Base-by-base conservation (phyloP, 768 basidiomycete genomes). In the Kwoniella dendrophila region DNA sequence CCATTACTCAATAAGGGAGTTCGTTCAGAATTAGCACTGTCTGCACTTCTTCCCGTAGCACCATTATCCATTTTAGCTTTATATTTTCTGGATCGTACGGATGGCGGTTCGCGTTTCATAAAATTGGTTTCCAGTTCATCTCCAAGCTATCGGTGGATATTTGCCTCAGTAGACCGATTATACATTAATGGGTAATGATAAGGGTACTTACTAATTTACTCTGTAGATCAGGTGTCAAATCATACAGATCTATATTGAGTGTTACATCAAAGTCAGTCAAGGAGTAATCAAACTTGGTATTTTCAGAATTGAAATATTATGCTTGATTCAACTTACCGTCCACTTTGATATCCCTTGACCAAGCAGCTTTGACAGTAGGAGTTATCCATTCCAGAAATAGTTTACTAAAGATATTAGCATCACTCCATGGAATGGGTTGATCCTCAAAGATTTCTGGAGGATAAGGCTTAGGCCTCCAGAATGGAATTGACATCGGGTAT, bases 401-500 rank as follows among this genome's bases (percentile, higher is more conserved):
- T 45, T 45, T 63, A 5, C 69, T 70, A 12, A 73, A 27, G 14
- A 38, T 18, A 26, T 60, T 64, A 10, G 71, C 71, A 27, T 41
- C 55, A 6, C 24, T 12, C 29, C 49, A 47, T 20, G 71, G 71
- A 8, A 73, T 32, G 2, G 56, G 49, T 16, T 58, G 30, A 26
- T 34, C 64, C 10, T 54, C 44, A 54, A 68, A 70, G 5, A 63
- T 59, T 5, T 44, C 62, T 0, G 63, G 51, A 4, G 71, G 71
- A 4, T 66, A 64, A 14, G 62, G 64, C 4, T 30, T 24, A 22
- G 69, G 71, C 16, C 56, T 41, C 45, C 59, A 68, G 55, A 73
- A 68, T 41, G 64, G 69, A 43, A 73, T 70, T 1, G 66, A 62
- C 69, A 73, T 73, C n/a, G n/a, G n/a, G n/a, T n/a, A n/a, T n/a